Evolutionary conservation across 139 green algal genomes (phyloP).

Genomic region (Zygnema cylindricum): DNA sequence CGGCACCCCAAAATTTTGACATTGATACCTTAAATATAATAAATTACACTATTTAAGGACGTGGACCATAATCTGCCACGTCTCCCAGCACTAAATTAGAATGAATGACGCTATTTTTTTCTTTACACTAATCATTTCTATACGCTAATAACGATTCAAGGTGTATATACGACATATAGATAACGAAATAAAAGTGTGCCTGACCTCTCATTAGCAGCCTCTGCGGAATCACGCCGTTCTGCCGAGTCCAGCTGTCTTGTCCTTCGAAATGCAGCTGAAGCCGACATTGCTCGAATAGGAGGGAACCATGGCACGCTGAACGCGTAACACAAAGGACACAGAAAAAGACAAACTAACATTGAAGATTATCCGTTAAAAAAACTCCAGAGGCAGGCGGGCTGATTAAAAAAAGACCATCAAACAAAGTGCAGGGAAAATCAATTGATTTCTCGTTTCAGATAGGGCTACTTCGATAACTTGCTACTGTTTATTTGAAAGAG

Average conservation of each 20-base stretch:
- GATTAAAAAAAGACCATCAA: neutral
- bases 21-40: no score
- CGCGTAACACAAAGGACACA: neutral
- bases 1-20: no score
- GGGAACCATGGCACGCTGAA: conserved; percentile 42
- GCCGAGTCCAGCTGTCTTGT: conserved; percentile 26
- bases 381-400: neutral
- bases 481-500: neutral
- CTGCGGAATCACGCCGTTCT: neutral
- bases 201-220: neutral
- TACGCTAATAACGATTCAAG: neutral
- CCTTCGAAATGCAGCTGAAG: conserved; percentile 25
- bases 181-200: neutral
- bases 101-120: no score
- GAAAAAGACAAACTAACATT: neutral
- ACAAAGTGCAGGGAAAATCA: neutral
- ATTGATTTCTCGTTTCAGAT: neutral
- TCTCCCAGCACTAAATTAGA: no score
- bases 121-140: no score
- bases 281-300: conserved; percentile 15
- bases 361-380: neutral
- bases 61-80: no score
- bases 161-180: neutral
- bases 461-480: conserved; percentile 1
- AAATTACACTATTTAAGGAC: no score